These are phyloP conservation scores for Arxiozyma heterogenica DNA, from an alignment of 1,139 yeast genomes.

Conservation along the genomic window DNA sequence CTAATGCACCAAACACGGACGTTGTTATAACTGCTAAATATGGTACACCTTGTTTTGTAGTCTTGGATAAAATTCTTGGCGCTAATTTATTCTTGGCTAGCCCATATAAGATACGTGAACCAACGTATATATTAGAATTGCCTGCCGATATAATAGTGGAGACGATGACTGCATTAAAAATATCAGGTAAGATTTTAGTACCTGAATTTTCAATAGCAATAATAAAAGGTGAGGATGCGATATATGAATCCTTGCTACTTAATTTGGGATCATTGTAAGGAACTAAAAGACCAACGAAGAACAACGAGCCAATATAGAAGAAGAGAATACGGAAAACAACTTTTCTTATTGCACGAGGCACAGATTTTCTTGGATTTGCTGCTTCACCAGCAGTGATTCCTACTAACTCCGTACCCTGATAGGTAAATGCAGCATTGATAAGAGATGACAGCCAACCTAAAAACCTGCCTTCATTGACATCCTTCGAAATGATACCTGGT, in stretches of 20 bases:
- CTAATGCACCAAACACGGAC: conserved; percentile 53
- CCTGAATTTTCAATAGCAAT: conserved; percentile 60
- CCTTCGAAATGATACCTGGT: conserved; percentile 41
- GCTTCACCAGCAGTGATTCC: conserved; percentile 90
- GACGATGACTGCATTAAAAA: conserved; percentile 67
- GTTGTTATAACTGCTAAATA: conserved; percentile 49
- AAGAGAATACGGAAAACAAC: conserved; percentile 73
- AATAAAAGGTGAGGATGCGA: conserved; percentile 69
- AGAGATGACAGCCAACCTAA: conserved; percentile 62
- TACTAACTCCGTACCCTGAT: conserved; percentile 78
- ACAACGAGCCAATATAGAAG: conserved; percentile 69
- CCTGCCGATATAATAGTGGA: conserved; percentile 69
- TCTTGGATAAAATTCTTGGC: conserved; percentile 44
- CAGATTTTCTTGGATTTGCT: conserved; percentile 68
- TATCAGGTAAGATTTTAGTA: conserved; percentile 56
- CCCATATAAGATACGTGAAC: conserved; percentile 63
- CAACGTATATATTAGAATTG: conserved; percentile 71
- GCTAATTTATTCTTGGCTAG: conserved; percentile 55
- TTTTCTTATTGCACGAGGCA: conserved; percentile 77
- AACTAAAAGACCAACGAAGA: conserved; percentile 75
- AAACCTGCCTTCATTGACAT: conserved; percentile 58
- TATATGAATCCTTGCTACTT: conserved; percentile 36
- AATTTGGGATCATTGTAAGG: conserved; percentile 65
- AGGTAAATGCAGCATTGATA: conserved; percentile 66
- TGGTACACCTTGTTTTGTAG: conserved; percentile 62